Conservation (phyloP, 305 asterid genomes). For the Coffea humblotiana region DNA sequence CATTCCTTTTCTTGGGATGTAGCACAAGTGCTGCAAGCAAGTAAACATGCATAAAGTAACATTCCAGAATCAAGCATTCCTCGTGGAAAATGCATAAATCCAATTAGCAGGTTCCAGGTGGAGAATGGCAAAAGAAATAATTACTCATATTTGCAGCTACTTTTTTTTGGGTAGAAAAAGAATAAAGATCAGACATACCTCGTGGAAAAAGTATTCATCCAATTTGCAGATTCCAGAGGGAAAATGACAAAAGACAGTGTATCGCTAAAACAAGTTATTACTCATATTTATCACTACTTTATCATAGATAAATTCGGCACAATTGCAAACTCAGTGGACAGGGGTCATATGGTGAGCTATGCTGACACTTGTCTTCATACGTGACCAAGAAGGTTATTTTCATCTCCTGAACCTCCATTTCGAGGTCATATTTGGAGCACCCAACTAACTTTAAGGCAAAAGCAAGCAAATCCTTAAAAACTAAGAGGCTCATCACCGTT, state of each 20-base stretch:
- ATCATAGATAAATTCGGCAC: neutral
- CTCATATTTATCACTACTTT: neutral
- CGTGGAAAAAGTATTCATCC: neutral
- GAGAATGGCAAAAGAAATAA: neutral
- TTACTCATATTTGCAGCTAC: neutral
- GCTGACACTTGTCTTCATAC: neutral
- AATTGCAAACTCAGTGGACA: neutral
- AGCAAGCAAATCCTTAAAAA: neutral
- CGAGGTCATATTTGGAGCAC: neutral
- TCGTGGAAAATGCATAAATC: neutral
- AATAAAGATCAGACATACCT: neutral
- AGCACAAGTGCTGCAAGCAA: slow-evolving; percentile 49
- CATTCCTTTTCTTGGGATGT: slow-evolving; percentile 52
- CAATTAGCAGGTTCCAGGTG: neutral
- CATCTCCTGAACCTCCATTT: neutral
- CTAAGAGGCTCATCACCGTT: no score
- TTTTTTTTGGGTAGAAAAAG: no score
- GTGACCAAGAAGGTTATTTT: neutral
- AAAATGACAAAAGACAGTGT: neutral
- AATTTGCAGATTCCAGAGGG: neutral
- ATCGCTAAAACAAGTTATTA: neutral
- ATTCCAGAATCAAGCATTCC: neutral
- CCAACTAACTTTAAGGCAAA: neutral
- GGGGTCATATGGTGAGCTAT: neutral
- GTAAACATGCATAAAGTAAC: slow-evolving; percentile 4